A percentile compares a stretch with the other conserved stretches of the same genome.
Evolutionary conservation across 305 asterid species (phyloP).

Genomic region (Fraxinus baroniana): DNA sequence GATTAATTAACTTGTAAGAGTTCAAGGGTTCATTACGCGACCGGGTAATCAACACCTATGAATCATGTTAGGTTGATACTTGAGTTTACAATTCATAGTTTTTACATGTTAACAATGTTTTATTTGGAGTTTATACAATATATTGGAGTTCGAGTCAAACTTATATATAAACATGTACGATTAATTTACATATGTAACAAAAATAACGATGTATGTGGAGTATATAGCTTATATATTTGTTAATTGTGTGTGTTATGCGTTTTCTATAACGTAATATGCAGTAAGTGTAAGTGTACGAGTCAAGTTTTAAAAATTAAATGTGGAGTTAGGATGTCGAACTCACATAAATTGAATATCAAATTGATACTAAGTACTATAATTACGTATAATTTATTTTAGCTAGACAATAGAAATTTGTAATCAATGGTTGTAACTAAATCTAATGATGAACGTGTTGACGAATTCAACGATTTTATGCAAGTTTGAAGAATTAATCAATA

Average conservation of each 20-base stretch:
- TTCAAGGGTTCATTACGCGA: background rate
- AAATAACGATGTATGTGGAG: background rate
- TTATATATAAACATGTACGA: background rate
- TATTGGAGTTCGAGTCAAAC: slow-evolving; percentile 1
- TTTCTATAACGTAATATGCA: too few species aligned
- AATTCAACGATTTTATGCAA: too few species aligned
- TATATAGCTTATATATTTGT: background rate
- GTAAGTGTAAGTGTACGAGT: too few species aligned
- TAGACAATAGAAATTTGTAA: too few species aligned
- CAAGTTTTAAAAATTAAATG: too few species aligned
- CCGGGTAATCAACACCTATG: slow-evolving; percentile 1
- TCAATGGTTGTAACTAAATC: too few species aligned
- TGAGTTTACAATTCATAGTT: slow-evolving; percentile 26
- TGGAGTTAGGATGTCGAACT: too few species aligned
- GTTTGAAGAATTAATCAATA: too few species aligned
- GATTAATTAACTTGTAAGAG: background rate
- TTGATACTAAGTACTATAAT: too few species aligned
- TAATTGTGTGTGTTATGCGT: background rate
- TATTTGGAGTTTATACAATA: background rate
- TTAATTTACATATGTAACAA: slow-evolving; percentile 9
- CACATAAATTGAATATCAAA: too few species aligned
- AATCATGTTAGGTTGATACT: slow-evolving; percentile 13
- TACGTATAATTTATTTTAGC: too few species aligned
- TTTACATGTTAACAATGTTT: slow-evolving; percentile 18
- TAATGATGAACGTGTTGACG: too few species aligned